phyloP scores from a whole-genome alignment of 345 rosid genomes.

The Triadica sebifera region DNA sequence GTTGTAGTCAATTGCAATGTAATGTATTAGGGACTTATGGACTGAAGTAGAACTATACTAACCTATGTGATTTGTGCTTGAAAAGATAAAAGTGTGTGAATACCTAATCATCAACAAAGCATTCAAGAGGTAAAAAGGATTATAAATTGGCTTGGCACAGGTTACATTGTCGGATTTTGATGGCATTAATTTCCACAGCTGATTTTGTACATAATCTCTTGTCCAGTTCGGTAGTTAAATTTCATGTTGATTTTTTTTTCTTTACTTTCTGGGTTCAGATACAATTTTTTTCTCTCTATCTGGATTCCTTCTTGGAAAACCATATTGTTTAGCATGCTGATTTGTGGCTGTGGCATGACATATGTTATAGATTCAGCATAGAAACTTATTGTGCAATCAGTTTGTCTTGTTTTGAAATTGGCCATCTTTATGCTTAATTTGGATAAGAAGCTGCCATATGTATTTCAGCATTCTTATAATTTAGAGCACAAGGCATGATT shows the following conservation, averaged over 20 bases:
- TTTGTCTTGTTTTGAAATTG: background rate
- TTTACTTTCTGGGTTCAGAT: too few relatives aligned
- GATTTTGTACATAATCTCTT: background rate
- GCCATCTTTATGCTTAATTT: background rate
- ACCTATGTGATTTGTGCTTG: background rate
- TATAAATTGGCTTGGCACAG: background rate
- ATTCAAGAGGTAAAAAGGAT: background rate
- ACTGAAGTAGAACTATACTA: background rate
- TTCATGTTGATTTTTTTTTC: background rate
- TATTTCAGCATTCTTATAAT: background rate
- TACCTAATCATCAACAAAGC: background rate
- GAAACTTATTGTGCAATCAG: background rate
- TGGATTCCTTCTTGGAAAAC: background rate
- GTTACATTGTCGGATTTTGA: background rate
- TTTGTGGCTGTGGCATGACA: background rate
- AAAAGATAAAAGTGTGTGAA: background rate
- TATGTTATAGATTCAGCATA: background rate
- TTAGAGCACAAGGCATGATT: background rate
- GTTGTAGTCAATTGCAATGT: background rate
- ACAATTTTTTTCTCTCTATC: background rate
- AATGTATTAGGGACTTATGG: background rate
- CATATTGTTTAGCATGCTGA: background rate
- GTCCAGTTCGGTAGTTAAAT: background rate
- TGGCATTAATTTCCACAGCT: background rate
- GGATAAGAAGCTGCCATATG: background rate